Evolutionary conservation across 768 basidiomycete genomes (phyloP).

Genomic region (Kwoniella shandongensis): DNA sequence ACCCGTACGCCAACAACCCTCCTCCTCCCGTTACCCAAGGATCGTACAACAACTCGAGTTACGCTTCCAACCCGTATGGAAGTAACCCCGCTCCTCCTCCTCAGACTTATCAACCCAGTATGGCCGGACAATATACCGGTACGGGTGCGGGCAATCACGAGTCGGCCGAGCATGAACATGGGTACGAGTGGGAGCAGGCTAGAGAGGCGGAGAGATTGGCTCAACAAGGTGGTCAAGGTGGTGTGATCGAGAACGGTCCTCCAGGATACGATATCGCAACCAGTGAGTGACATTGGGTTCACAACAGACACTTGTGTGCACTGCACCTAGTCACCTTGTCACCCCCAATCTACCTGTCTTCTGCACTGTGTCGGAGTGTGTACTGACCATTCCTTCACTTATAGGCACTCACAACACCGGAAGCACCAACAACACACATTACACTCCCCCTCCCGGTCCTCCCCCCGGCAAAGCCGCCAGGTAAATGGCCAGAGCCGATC

Average conservation of each 20-base stretch:
- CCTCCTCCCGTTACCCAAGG: slow-evolving; percentile 31
- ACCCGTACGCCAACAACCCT: slow-evolving; percentile 42
- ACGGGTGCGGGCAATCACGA: slow-evolving; percentile 7
- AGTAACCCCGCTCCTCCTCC: slow-evolving; percentile 35
- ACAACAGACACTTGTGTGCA: no score
- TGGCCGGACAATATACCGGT: slow-evolving; percentile 36
- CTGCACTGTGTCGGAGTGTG: background rate
- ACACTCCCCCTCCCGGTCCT: slow-evolving; percentile 40
- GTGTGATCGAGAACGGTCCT: slow-evolving; percentile 22
- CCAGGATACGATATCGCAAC: slow-evolving; percentile 47
- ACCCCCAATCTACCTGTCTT: no score
- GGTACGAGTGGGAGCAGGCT: slow-evolving; percentile 50
- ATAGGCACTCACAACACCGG: slow-evolving; percentile 25
- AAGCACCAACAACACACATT: slow-evolving; percentile 9
- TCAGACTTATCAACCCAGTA: slow-evolving; percentile 45
- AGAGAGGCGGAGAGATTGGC: slow-evolving; percentile 40
- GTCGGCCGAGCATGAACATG: slow-evolving; percentile 39
- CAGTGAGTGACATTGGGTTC: slow-evolving; percentile 28
- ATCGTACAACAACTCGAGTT: slow-evolving; percentile 20
- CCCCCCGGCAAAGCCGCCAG: slow-evolving; percentile 21
- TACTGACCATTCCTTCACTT: background rate
- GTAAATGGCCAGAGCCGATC: no score
- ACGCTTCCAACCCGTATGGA: slow-evolving; percentile 27
- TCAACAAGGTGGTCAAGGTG: slow-evolving; percentile 8
- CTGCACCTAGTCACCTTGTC: background rate